Base-by-base conservation (phyloP, 192 early-diverging fungal species). In the Funneliformis mosseae region DNA sequence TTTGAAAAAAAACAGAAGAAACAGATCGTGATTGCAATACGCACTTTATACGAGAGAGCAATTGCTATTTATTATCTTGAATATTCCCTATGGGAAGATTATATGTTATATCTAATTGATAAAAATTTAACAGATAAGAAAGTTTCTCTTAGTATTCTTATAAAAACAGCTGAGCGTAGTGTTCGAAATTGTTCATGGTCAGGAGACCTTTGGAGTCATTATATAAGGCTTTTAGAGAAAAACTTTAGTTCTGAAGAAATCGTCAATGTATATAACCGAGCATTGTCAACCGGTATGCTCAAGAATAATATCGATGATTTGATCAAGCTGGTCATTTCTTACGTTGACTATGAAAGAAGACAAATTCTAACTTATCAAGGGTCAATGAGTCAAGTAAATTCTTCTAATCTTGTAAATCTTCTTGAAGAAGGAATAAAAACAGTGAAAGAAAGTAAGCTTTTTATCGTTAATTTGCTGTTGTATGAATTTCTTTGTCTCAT, bases 141-240 rank as follows among this genome's bases (percentile, higher is more conserved):
- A 80, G 68, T 80, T 67, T 10, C 18, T 27, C 14, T 16, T 38
- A 41, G 45, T 10, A 72, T 77, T 10, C 68, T 88, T 27, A 9
- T 81, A 12, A 61, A 41, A 16, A 76, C 90, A 33, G 78, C 85
- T 5, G 79, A 88, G 39, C 85, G 93, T 5, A 86, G 93, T 4
- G 81, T 89, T 2, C 80, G 90, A n/a, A 95, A 95, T 62, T 95
- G 93, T 84, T 86, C 85, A 63, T 94, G 92, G 93, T 84, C 88
- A 18, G 93, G 91, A 9, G 88, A 88, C 62, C 79, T 94, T 18
- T 94, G 92, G 90, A 81, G 77, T 67, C 62, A 50, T 27, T 68
- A 78, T 28, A 46, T 78, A 9, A 23, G 77, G 33, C 38, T 68
- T 38, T 42, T 68, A 16, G 77, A 67, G 16, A 45, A 45, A 50